Evolutionary conservation across 169 alveolate species (phyloP).

Genomic region (Plasmodium berghei): DNA sequence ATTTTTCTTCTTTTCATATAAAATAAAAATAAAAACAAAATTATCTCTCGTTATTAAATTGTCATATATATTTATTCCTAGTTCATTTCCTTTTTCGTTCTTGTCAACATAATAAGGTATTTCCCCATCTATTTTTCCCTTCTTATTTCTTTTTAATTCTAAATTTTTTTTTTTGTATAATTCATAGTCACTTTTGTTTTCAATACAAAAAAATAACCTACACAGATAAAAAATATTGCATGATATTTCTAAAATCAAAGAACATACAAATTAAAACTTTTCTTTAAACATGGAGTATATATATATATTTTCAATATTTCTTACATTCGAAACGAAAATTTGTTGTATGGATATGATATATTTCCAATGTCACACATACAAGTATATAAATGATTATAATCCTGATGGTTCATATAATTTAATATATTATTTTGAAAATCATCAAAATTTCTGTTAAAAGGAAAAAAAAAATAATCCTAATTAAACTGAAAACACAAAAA

Average conservation of each 20-base stretch:
- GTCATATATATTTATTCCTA: conserved; percentile 61
- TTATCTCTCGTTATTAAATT: conserved; percentile 44
- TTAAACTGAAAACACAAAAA: conserved; percentile 2
- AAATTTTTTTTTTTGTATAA: conserved; percentile 24
- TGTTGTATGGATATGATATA: conserved; percentile 42
- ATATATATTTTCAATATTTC: background rate
- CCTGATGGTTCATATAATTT: conserved; percentile 56
- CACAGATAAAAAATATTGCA: background rate
- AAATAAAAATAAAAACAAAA: conserved; percentile 52
- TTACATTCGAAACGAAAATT: conserved; percentile 52
- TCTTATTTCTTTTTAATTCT: conserved; percentile 30
- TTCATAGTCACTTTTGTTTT: conserved; percentile 64
- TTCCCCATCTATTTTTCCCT: background rate
- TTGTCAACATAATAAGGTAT: conserved; percentile 48
- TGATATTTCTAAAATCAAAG: background rate
- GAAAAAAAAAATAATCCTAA: too few relatives aligned
- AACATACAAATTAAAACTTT: background rate
- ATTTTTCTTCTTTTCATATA: conserved; percentile 49
- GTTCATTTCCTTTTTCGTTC: conserved; percentile 1
- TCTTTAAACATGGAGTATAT: background rate
- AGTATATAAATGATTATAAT: conserved; percentile 40
- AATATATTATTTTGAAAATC: conserved; percentile 43
- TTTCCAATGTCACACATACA: conserved; percentile 66
- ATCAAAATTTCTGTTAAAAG: conserved; percentile 23
- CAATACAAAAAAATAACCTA: conserved; percentile 65